Evolutionary conservation across 2,329 filamentous ascomycete genomes (phyloP).

Genomic region (Calonectria leucothoes): DNA sequence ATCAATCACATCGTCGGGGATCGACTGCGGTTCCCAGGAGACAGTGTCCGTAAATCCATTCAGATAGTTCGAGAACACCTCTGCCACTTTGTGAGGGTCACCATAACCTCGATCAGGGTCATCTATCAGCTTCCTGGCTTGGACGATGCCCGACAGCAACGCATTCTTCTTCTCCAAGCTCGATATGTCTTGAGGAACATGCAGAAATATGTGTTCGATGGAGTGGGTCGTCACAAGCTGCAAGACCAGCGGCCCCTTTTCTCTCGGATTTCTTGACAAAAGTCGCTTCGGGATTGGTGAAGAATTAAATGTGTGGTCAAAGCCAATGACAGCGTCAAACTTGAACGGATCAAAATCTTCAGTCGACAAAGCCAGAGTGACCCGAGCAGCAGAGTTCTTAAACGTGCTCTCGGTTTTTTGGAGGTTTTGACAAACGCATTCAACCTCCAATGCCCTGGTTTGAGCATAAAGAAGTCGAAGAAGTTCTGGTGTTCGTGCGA

Average conservation of each 20-base stretch:
- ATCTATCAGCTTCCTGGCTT: constrained; percentile 51
- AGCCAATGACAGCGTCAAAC: constrained; percentile 65
- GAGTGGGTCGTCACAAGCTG: constrained; percentile 62
- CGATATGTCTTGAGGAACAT: constrained; percentile 51
- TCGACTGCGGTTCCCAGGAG: constrained; percentile 58
- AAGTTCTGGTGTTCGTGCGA: constrained; percentile 62
- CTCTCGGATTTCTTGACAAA: constrained; percentile 23
- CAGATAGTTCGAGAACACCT: constrained; percentile 59
- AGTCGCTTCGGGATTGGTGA: constrained; percentile 45
- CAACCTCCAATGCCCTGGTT: constrained; percentile 53
- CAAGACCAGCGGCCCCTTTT: constrained; percentile 57
- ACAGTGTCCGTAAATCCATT: constrained; percentile 51
- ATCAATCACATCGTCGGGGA: constrained; percentile 63
- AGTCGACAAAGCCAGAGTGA: constrained; percentile 57
- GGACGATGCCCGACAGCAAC: constrained; percentile 52
- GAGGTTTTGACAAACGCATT: constrained; percentile 49
- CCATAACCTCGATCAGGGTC: constrained; percentile 53
- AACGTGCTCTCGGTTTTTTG: constrained; percentile 42
- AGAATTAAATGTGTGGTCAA: constrained; percentile 61
- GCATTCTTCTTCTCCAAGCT: constrained; percentile 61
- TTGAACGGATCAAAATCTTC: constrained; percentile 52
- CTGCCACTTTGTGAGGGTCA: constrained; percentile 60
- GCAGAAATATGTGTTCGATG: constrained; percentile 66
- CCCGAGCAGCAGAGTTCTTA: constrained; percentile 48
- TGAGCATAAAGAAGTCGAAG: constrained; percentile 65